A percentile compares a stretch with the other conserved stretches of the same genome.
Evolutionary conservation across 768 basidiomycete genomes (phyloP).

Genomic region (Hypholoma sublateritium): DNA sequence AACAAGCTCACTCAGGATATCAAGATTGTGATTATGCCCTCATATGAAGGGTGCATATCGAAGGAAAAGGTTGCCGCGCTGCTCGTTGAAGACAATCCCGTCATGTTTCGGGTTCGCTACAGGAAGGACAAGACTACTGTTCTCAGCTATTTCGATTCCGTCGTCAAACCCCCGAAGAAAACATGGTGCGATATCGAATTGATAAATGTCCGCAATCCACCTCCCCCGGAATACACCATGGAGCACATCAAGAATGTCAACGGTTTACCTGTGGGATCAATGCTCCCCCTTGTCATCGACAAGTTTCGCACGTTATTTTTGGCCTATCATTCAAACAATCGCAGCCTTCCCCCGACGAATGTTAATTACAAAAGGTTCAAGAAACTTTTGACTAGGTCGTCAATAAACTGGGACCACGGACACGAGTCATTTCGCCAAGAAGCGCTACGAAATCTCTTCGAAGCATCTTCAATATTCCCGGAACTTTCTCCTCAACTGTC

Average conservation of each 20-base stretch:
- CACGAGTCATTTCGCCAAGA: constrained; percentile 17
- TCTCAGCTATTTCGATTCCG: constrained; percentile 15
- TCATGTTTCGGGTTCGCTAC: constrained; percentile 11
- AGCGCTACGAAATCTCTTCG: constrained; percentile 13
- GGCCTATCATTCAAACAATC: neutral
- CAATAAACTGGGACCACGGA: constrained; percentile 9
- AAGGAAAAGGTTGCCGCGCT: constrained; percentile 10
- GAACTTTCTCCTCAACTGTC: constrained; percentile 13
- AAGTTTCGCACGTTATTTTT: constrained; percentile 8
- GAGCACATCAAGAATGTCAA: constrained; percentile 9
- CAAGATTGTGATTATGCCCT: constrained; percentile 12
- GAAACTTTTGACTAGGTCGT: constrained; percentile 9
- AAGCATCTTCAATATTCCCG: constrained; percentile 14
- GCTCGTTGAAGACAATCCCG: constrained; percentile 11
- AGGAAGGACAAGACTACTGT: constrained; percentile 12
- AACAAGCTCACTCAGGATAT: constrained; percentile 7
- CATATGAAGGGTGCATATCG: constrained; percentile 1
- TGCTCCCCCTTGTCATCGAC: constrained; percentile 14
- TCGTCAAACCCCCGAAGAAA: constrained; percentile 13
- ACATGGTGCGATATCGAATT: constrained; percentile 15
- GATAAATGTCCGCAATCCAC: constrained; percentile 11
- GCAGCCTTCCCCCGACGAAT: neutral
- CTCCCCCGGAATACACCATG: constrained; percentile 13
- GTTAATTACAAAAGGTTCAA: constrained; percentile 8
- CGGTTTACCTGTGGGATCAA: constrained; percentile 15